These are phyloP conservation scores for Oenanthe sinensis DNA, from an alignment of 129 eudicot genomes.

Conservation along the genomic window DNA sequence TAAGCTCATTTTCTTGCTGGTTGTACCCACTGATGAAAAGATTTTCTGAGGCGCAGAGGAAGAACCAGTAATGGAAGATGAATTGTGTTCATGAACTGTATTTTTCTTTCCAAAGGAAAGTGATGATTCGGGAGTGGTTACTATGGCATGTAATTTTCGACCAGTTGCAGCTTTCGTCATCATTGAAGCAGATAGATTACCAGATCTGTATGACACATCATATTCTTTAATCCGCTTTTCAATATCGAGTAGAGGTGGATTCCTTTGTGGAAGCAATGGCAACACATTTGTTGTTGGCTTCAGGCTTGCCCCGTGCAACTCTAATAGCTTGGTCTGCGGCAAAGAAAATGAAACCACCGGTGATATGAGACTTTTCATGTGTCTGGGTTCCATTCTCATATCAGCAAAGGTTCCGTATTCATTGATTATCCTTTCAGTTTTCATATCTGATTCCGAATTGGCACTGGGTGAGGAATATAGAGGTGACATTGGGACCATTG, in stretches of 20 bases:
- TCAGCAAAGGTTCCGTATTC: background rate
- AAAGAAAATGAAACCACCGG: background rate
- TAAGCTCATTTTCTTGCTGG: background rate
- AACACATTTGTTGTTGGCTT: background rate
- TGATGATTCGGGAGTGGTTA: too few relatives aligned
- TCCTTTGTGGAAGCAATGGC: background rate
- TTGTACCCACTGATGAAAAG: background rate
- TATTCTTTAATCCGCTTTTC: background rate
- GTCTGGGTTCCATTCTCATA: background rate
- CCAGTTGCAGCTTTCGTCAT: background rate
- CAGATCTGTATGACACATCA: background rate
- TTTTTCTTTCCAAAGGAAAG: background rate
- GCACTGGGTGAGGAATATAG: constrained; percentile 6
- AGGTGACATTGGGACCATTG: constrained; percentile 12
- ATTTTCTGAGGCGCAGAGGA: background rate
- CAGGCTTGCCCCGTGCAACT: background rate
- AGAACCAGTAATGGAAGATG: background rate
- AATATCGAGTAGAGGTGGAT: constrained; percentile 9
- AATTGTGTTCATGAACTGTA: background rate
- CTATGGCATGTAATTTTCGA: background rate
- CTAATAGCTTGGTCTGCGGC: background rate
- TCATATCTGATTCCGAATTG: constrained; percentile 15
- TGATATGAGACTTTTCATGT: background rate
- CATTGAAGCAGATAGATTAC: background rate
- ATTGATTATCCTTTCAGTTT: constrained; percentile 19